Evolutionary conservation across 192 early-diverging fungal genomes (phyloP).

Genomic region (Coemansia asiatica): DNA sequence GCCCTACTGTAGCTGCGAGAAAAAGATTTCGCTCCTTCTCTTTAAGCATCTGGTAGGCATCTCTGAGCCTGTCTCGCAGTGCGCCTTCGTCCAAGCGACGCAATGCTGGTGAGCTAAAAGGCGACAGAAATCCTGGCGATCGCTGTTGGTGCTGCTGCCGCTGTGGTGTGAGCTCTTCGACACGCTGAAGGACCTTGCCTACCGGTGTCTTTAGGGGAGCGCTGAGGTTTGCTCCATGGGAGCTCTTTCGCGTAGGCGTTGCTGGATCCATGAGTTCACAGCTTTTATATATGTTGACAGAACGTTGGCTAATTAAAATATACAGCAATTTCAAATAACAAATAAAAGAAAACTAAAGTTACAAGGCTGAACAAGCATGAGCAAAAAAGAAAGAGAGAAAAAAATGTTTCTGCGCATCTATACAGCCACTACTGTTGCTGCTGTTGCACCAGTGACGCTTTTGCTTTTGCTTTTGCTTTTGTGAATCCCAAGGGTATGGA

Average conservation of each 20-base stretch:
- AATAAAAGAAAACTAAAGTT: neutral
- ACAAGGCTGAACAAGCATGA: neutral
- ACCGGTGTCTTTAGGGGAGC: slow-evolving; percentile 18
- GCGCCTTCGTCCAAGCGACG: slow-evolving; percentile 32
- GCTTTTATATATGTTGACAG: no score
- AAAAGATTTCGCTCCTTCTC: slow-evolving; percentile 49
- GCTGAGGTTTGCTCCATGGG: neutral
- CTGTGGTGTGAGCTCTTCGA: slow-evolving; percentile 25
- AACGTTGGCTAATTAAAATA: neutral
- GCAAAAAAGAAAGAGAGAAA: neutral
- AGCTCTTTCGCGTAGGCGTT: slow-evolving; percentile 24
- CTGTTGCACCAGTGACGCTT: no score
- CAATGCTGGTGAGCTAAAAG: slow-evolving; percentile 39
- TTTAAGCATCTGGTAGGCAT: slow-evolving; percentile 47
- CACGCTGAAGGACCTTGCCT: slow-evolving; percentile 15
- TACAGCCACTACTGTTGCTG: no score
- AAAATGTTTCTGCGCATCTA: slow-evolving; percentile 1
- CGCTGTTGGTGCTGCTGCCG: neutral
- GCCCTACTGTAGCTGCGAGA: slow-evolving; percentile 45
- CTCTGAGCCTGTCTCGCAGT: slow-evolving; percentile 40
- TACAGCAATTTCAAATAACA: neutral
- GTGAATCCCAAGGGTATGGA: no score
- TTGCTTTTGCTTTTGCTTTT: no score
- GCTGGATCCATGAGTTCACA: slow-evolving; percentile 28
- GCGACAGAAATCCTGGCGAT: slow-evolving; percentile 8